Percentiles rank a stretch among this genome's conserved stretches.
phyloP scores from a whole-genome alignment of 2,329 filamentous ascomycete genomes.

The Hypomyces perniciosus region DNA sequence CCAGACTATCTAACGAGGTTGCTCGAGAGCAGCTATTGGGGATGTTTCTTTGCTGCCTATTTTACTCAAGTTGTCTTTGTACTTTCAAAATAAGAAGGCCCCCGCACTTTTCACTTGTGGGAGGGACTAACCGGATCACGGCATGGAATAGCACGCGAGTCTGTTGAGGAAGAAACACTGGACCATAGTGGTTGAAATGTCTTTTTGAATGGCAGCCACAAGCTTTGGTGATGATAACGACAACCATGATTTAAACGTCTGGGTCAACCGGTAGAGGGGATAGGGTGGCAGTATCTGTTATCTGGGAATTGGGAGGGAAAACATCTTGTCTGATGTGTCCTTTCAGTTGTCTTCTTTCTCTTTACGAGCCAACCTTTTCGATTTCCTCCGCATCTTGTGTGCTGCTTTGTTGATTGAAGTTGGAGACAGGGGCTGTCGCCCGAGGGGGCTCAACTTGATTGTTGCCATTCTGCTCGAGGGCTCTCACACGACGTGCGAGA shows the following conservation, averaged over 20 bases:
- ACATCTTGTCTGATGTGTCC: slow-evolving; percentile 10
- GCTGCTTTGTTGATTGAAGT: slow-evolving; percentile 21
- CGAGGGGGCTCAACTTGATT: slow-evolving; percentile 13
- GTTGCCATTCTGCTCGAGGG: slow-evolving; percentile 36
- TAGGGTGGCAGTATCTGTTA: slow-evolving; percentile 10
- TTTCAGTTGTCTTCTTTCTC: slow-evolving; percentile 5
- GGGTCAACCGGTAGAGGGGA: slow-evolving; percentile 4
- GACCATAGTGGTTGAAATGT: slow-evolving; percentile 7
- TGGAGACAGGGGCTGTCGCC: slow-evolving; percentile 10
- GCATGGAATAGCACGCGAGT: slow-evolving; percentile 7
- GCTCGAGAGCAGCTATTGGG: slow-evolving; percentile 7
- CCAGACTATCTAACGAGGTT: slow-evolving; percentile 6
- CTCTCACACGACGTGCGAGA: slow-evolving; percentile 65
- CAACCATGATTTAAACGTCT: slow-evolving; percentile 10
- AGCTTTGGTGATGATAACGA: slow-evolving; percentile 13
- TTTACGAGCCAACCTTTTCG: slow-evolving; percentile 17
- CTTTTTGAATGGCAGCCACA: slow-evolving; percentile 14
- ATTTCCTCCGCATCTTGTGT: slow-evolving; percentile 27
- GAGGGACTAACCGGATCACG: slow-evolving; percentile 12
- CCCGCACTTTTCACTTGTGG: slow-evolving; percentile 11
- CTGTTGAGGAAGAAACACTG: slow-evolving; percentile 4
- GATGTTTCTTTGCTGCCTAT: slow-evolving; percentile 8
- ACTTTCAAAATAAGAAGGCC: slow-evolving; percentile 6
- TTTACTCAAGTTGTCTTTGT: slow-evolving; percentile 12
- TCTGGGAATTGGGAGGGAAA: slow-evolving; percentile 9